Evolutionary conservation across 768 basidiomycete species (phyloP), one percentile per base, ranked within the genome.

Genomic region (Collybiopsis confluens): DNA sequence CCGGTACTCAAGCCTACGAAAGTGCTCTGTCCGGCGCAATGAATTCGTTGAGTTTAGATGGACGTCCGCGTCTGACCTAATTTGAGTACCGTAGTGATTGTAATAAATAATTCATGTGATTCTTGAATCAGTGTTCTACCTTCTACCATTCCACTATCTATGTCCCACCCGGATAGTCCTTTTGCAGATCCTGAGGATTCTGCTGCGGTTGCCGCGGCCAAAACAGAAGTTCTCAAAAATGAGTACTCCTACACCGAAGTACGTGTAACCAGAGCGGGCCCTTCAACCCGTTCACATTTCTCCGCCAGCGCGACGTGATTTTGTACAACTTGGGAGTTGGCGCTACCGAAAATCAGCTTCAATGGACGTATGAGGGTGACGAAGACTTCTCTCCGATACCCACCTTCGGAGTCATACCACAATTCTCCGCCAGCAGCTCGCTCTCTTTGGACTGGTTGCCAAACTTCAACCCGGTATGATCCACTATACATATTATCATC

Each of bases 311-410:
- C 26, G 94, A 98, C 64, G 82, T 98, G 35, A 88, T 97, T 58
- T 74, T 98, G 9, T 99, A 98, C 74, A 98, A 98, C 70, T 76
- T 98, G 33, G 95, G 96, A 35, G 71, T 98, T 54, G 97, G 97
- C 10, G 97, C 95, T 21, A 95, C 88, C 1, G 94, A 88, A 71
- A 82, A 89, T 62, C 94, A 99, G 54, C 79, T 98, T 5, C 83
- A 92, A 58, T 93, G 92, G 88, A 85, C 86, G 10, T 98, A 83
- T 61, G 97, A 99, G 71, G 85, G 86, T 38, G 79, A 92, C 65
- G 92, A 94, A 43, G 78, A 85, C 13, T 99, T 99, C 69, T 68
- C 79, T 54, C 85, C 89, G 1, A 70, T 99, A 33, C 97, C 94
- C 0, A 98, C 95, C 0, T 98, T 97, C 64, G 97, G 93, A 27